Conservation (phyloP, 176 grass and related monocot species). For the Carex scoparia region DNA sequence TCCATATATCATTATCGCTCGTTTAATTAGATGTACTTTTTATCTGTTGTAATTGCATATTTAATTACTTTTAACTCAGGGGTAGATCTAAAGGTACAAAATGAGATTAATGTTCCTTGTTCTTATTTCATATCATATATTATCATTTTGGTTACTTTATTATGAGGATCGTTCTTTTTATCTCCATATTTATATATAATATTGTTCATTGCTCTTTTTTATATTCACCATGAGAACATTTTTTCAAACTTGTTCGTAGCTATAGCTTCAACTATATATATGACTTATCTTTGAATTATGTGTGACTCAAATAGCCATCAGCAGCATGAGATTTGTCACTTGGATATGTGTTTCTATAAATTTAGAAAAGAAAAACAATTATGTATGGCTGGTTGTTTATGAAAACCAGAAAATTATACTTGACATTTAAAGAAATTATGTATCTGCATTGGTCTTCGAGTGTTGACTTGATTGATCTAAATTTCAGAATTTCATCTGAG, state of each 20-base stretch:
- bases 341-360: too few relatives aligned
- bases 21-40: not conserved
- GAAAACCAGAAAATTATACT: not conserved
- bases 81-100: not conserved
- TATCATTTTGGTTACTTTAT: not conserved
- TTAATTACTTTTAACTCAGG: not conserved
- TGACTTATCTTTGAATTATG: too few relatives aligned
- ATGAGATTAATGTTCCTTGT: not conserved
- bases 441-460: not conserved
- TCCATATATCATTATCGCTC: not conserved
- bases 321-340: too few relatives aligned
- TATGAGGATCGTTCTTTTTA: not conserved
- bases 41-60: not conserved
- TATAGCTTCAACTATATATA: too few relatives aligned
- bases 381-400: not conserved
- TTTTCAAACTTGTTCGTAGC: too few relatives aligned
- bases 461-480: not conserved
- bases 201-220: too few relatives aligned
- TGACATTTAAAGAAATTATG: not conserved
- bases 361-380: too few relatives aligned
- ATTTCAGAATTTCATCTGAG: not conserved
- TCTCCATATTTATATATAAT: not conserved
- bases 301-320: too few relatives aligned
- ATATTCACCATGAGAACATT: too few relatives aligned
- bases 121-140: not conserved